A percentile compares a stretch with the other conserved stretches of the same genome.
Conservation (phyloP, 768 basidiomycete genomes). For the Hirschioporus abietinus region DNA sequence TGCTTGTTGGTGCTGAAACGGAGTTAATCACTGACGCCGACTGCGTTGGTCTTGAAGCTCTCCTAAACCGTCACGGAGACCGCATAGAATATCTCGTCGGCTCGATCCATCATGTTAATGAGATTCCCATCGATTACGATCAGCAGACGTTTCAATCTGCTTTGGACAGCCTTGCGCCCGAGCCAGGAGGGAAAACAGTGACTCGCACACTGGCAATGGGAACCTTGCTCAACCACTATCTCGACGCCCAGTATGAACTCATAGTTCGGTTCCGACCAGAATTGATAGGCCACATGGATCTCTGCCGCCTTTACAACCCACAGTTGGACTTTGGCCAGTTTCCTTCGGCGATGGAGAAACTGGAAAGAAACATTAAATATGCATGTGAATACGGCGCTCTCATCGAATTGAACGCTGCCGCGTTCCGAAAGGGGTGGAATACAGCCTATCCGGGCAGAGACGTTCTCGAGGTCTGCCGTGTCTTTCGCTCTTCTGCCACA, state of each 20-base stretch:
- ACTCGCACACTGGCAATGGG: constrained; percentile 29
- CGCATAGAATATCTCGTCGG: constrained; percentile 88
- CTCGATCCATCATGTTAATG: constrained; percentile 86
- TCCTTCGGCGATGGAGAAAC: constrained; percentile 53
- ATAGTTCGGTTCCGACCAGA: constrained; percentile 73
- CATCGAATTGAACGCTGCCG: constrained; percentile 92
- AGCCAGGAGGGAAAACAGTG: constrained; percentile 21
- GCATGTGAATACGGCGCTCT: constrained; percentile 81
- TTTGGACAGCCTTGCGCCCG: constrained; percentile 32
- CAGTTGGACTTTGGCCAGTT: constrained; percentile 47
- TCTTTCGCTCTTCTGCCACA: constrained; percentile 14
- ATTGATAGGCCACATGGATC: constrained; percentile 89
- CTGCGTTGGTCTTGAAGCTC: constrained; percentile 46
- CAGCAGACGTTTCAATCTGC: constrained; percentile 58
- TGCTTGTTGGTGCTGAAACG: constrained; percentile 90
- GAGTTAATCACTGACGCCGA: constrained; percentile 76
- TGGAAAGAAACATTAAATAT: constrained; percentile 69
- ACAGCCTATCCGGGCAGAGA: constrained; percentile 81
- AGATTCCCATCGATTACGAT: constrained; percentile 92
- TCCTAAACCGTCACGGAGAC: constrained; percentile 43
- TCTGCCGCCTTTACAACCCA: constrained; percentile 84
- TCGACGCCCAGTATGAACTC: constrained; percentile 79
- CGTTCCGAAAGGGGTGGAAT: constrained; percentile 87
- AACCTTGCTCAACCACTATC: constrained; percentile 60
- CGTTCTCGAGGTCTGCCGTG: constrained; percentile 53